phyloP scores from a whole-genome alignment of 345 rosid genomes.

The Draba incana region DNA sequence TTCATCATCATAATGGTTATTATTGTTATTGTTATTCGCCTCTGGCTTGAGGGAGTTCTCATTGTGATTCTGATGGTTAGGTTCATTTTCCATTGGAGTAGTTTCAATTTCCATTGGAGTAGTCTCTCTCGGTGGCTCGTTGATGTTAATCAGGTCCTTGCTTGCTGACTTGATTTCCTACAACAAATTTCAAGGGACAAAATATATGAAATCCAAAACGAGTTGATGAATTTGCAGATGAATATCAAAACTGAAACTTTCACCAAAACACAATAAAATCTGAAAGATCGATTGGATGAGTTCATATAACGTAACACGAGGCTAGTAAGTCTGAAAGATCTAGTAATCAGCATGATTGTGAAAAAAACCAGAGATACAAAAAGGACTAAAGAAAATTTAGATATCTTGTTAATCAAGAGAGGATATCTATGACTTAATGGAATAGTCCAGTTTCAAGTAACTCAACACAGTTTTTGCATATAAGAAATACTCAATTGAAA shows the following conservation, averaged over 20 bases:
- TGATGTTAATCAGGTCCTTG: slow-evolving; percentile 41
- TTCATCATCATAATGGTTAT: slow-evolving; percentile 21
- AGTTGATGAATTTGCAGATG: slow-evolving; percentile 1
- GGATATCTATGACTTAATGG: neutral
- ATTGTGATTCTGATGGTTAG: slow-evolving; percentile 29
- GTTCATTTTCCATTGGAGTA: slow-evolving; percentile 36
- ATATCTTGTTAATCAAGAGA: slow-evolving; percentile 28
- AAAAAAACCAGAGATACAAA: neutral
- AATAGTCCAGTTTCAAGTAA: slow-evolving; percentile 10
- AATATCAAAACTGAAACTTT: neutral
- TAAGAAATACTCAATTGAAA: slow-evolving; percentile 4
- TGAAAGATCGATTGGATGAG: neutral
- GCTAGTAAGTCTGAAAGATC: neutral
- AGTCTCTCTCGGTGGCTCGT: slow-evolving; percentile 42
- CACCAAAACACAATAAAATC: slow-evolving; percentile 15
- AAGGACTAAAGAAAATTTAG: slow-evolving; percentile 2
- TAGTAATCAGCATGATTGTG: neutral
- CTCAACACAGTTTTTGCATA: slow-evolving; percentile 8
- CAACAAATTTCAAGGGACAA: slow-evolving; percentile 19
- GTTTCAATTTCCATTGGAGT: slow-evolving; percentile 36
- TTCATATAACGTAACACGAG: slow-evolving; percentile 15
- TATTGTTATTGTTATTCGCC: slow-evolving; percentile 1
- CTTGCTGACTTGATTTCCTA: slow-evolving; percentile 46
- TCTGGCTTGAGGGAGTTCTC: slow-evolving; percentile 21
- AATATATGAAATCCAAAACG: slow-evolving; percentile 15